phyloP scores from a whole-genome alignment of 768 basidiomycete genomes.

The Rhodotorula graminis region DNA sequence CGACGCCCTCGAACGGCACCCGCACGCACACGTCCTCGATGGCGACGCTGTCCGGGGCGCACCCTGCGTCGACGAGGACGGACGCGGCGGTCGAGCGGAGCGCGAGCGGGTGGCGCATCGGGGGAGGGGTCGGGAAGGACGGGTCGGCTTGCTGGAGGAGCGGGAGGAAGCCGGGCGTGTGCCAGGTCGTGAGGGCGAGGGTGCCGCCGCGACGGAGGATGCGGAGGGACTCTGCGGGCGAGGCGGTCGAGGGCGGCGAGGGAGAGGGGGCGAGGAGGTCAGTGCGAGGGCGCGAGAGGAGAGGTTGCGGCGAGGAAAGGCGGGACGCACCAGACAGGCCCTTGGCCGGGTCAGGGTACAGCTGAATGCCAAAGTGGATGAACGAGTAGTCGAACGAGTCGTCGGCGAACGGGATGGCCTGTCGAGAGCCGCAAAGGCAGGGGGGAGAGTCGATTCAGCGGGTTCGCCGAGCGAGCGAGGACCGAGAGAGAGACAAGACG shows the following conservation, averaged over 20 bases:
- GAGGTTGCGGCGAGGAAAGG: neutral
- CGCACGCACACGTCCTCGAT: neutral
- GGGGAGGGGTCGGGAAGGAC: neutral
- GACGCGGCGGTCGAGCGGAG: neutral
- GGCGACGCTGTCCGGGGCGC: neutral
- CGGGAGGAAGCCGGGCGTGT: neutral
- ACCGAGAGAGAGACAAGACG: neutral
- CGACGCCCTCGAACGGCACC: neutral
- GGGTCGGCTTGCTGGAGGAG: neutral
- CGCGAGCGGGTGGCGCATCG: neutral
- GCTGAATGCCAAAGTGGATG: conserved; percentile 8
- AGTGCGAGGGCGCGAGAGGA: neutral
- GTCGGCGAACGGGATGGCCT: neutral
- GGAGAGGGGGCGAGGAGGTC: neutral
- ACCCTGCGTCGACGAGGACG: neutral
- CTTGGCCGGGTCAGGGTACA: neutral
- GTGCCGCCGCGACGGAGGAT: neutral
- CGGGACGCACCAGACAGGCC: neutral
- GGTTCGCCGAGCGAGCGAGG: neutral
- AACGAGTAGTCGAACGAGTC: neutral
- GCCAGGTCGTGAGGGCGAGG: conserved; percentile 1
- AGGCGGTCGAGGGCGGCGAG: too few relatives aligned
- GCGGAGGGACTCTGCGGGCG: neutral
- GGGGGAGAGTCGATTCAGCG: too few relatives aligned
- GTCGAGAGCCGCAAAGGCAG: neutral